These are phyloP conservation scores for Candida nemodendra DNA, from an alignment of 805 yeast species.

Conservation along the genomic window DNA sequence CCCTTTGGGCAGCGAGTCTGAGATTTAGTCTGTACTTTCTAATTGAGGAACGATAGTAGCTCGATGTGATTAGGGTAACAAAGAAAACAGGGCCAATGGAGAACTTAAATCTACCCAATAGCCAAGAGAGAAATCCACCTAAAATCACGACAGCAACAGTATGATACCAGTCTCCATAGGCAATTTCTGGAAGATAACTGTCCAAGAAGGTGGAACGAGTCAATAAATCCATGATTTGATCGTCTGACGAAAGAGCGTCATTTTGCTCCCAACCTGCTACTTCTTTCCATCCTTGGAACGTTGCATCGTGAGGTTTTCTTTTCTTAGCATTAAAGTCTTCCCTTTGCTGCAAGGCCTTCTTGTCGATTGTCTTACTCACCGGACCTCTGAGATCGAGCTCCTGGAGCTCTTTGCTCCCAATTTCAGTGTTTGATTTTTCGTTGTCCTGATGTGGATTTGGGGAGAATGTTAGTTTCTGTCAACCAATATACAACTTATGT, in stretches of 20 bases:
- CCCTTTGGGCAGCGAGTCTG: constrained; percentile 83
- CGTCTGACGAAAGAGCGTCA: constrained; percentile 63
- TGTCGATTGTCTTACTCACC: constrained; percentile 28
- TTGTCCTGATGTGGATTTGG: too few species aligned
- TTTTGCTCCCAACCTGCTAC: constrained; percentile 82
- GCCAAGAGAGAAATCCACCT: constrained; percentile 73
- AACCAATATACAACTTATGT: too few species aligned
- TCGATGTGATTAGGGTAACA: constrained; percentile 56
- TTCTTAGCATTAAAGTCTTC: constrained; percentile 20
- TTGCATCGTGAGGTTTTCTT: constrained; percentile 56
- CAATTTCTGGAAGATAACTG: constrained; percentile 66
- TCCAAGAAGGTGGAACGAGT: constrained; percentile 74
- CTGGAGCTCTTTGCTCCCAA: constrained; percentile 6
- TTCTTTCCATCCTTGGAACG: constrained; percentile 92
- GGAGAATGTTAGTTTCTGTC: too few species aligned
- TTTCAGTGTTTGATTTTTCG: too few species aligned
- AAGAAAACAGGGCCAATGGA: constrained; percentile 80
- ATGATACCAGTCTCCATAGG: constrained; percentile 97
- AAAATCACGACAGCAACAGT: constrained; percentile 67
- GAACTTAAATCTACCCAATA: constrained; percentile 73
- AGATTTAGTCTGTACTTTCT: constrained; percentile 72
- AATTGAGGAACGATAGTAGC: constrained; percentile 80
- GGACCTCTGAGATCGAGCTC: constrained; percentile 26
- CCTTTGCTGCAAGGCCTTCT: constrained; percentile 16
- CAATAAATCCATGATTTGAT: constrained; percentile 68